Evolutionary conservation across 2,329 filamentous ascomycete genomes (phyloP).

Genomic region (Penicillium paneum): DNA sequence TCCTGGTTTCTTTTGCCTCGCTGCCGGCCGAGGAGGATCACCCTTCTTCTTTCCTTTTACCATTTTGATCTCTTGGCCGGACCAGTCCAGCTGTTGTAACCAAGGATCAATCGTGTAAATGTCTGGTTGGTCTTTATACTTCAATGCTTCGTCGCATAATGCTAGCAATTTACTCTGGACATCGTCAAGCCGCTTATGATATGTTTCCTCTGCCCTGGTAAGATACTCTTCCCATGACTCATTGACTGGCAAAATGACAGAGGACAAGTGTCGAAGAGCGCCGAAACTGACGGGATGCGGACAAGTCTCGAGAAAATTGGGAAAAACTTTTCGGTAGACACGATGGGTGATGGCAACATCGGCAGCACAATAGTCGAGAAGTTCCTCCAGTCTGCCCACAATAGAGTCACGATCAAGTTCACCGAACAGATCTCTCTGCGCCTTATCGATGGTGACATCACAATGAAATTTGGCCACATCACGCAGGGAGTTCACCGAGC

Average conservation of each 20-base stretch:
- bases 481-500: slow-evolving; percentile 88
- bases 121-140: slow-evolving; percentile 65
- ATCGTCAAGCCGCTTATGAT: slow-evolving; percentile 70
- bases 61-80: slow-evolving; percentile 86
- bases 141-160: slow-evolving; percentile 73
- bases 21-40: slow-evolving; percentile 72
- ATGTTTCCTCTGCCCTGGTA: slow-evolving; percentile 77
- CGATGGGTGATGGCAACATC: slow-evolving; percentile 91
- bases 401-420: slow-evolving; percentile 72
- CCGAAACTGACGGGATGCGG: slow-evolving; percentile 97
- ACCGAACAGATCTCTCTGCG: slow-evolving; percentile 79
- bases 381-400: slow-evolving; percentile 67
- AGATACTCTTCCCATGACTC: slow-evolving; percentile 85
- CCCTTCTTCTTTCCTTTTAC: slow-evolving; percentile 85
- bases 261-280: slow-evolving; percentile 85
- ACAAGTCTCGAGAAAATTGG: slow-evolving; percentile 81
- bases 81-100: slow-evolving; percentile 93
- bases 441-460: slow-evolving; percentile 86
- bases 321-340: slow-evolving; percentile 92
- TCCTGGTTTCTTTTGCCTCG: slow-evolving; percentile 86
- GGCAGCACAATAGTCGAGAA: slow-evolving; percentile 90
- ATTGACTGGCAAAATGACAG: slow-evolving; percentile 87
- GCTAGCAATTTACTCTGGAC: slow-evolving; percentile 71
- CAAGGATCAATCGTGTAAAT: slow-evolving; percentile 79
- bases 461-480: slow-evolving; percentile 98